Evolutionary conservation across 257 asterid genomes (phyloP).

Genomic region (Pogostemon cablin): DNA sequence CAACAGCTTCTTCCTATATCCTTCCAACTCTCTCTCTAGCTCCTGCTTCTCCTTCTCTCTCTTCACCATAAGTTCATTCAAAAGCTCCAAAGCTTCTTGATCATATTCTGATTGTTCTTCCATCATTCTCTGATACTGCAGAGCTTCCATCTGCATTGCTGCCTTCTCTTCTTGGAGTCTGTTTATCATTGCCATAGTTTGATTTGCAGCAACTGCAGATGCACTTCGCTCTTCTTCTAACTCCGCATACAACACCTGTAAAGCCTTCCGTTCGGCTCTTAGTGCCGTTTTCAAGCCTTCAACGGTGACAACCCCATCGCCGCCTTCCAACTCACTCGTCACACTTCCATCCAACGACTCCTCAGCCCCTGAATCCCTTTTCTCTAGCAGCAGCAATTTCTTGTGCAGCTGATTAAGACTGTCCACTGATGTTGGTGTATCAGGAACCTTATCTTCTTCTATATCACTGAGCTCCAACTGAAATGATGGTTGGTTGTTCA

Average conservation of each 20-base stretch:
- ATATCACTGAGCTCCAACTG: slow-evolving; percentile 47
- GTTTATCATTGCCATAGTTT: slow-evolving; percentile 98
- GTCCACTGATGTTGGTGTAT: slow-evolving; percentile 75
- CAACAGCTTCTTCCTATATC: slow-evolving; percentile 59
- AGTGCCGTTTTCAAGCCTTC: slow-evolving; percentile 69
- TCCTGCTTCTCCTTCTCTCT: slow-evolving; percentile 91
- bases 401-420: slow-evolving; percentile 61
- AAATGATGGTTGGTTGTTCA: slow-evolving; percentile 32
- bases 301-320: slow-evolving; percentile 59
- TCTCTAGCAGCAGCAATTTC: slow-evolving; percentile 64
- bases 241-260: slow-evolving; percentile 72
- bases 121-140: slow-evolving; percentile 99
- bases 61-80: slow-evolving; percentile 91
- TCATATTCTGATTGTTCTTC: slow-evolving; percentile 97
- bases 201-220: slow-evolving; percentile 93
- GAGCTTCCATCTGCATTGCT: slow-evolving; percentile 97
- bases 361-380: slow-evolving; percentile 68
- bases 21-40: slow-evolving; percentile 76
- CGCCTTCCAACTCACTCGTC: slow-evolving; percentile 72
- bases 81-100: slow-evolving; percentile 94
- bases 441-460: slow-evolving; percentile 82
- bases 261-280: slow-evolving; percentile 71
- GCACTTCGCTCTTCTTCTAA: slow-evolving; percentile 95
- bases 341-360: slow-evolving; percentile 91
- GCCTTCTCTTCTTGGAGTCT: slow-evolving; percentile 97